Base-by-base conservation (phyloP, 139 green algal genomes). In the Chlorella sp. region DNA sequence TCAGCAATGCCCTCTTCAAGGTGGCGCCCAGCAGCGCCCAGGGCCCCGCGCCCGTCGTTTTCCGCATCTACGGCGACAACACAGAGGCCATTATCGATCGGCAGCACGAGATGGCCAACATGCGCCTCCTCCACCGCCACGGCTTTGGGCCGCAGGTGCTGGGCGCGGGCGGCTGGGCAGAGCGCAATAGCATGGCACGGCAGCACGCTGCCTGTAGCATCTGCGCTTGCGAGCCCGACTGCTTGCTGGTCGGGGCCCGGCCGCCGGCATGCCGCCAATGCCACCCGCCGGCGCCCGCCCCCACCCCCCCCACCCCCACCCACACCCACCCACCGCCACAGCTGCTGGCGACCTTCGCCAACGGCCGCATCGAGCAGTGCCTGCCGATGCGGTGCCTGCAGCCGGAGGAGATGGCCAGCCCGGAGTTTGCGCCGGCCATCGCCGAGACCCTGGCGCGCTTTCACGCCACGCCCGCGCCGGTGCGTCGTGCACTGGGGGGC, bases 31-130 rank as follows among this genome's bases (percentile, higher is more conserved):
- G 31, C 5, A 5, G 61, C 56, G 64, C 27, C 27, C 12, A 45
- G 41, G 46, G 53, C 12, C 67, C 86, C 31, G 35, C 55, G 31
- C 71, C 89, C 31, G 90, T 97, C 17, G 85, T 87, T 2, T 79
- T 97, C n/a, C 89, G 95, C 42, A 83, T 97, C 6, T 98, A 97
- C 79, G 95, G 95, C 5, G 83, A 91, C 41, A 91, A 94, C 58
- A 98, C 95, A 0, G 94, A 98, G 46, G 69, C 88, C 48, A 76
- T 98, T 19, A 93, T 98, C 21, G 88, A 97, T 77, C 71, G 95
- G 2, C 60, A 80, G 5, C 46, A 79, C 19, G 94, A 98, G 80
- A 70, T 84, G 53, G 31, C 76, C 5, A 70, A 79, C 21, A 78
- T 95, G 56, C 41, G 84, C 42, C 74, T 86, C 12, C 85, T 96